phyloP scores from a whole-genome alignment of 768 basidiomycete species.

The Naganishia vaughanmartiniae region DNA sequence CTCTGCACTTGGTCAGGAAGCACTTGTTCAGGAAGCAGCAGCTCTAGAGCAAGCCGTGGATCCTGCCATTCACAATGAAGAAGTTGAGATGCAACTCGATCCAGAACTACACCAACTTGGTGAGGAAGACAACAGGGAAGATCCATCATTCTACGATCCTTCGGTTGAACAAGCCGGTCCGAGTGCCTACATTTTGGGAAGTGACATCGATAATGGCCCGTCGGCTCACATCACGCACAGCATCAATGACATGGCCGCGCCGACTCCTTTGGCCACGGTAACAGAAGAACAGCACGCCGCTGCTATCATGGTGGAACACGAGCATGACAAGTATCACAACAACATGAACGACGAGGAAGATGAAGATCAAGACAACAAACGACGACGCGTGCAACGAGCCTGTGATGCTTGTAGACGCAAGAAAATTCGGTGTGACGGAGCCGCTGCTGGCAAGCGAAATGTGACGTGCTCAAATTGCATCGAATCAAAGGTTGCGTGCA shows the following conservation, averaged over 20 bases:
- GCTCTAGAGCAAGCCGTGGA: not conserved
- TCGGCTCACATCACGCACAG: slow-evolving; percentile 10
- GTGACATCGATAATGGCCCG: not conserved
- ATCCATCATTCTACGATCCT: slow-evolving; percentile 19
- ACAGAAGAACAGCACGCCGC: slow-evolving; percentile 11
- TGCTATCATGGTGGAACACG: not conserved
- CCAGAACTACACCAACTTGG: slow-evolving; percentile 1
- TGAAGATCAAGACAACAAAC: slow-evolving; percentile 8
- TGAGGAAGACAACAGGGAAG: slow-evolving; percentile 2
- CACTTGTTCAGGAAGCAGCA: not conserved
- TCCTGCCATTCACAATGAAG: not conserved
- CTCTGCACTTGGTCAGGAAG: slow-evolving; percentile 15
- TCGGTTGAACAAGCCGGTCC: slow-evolving; percentile 10
- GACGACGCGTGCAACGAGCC: slow-evolving; percentile 35
- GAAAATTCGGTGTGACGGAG: slow-evolving; percentile 70
- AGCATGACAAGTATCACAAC: slow-evolving; percentile 12
- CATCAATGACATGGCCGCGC: slow-evolving; percentile 19
- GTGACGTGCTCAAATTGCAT: slow-evolving; percentile 46
- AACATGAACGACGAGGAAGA: slow-evolving; percentile 13
- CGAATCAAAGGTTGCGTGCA: slow-evolving; percentile 57
- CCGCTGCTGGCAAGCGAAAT: slow-evolving; percentile 42
- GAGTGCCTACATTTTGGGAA: not conserved
- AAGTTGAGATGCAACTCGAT: slow-evolving; percentile 10
- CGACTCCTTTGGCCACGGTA: slow-evolving; percentile 18
- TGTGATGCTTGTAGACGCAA: slow-evolving; percentile 80